Percentiles rank a stretch among this genome's conserved stretches.
phyloP scores from a whole-genome alignment of 2,329 filamentous ascomycete genomes.

The Coniochaeta ligniaria region DNA sequence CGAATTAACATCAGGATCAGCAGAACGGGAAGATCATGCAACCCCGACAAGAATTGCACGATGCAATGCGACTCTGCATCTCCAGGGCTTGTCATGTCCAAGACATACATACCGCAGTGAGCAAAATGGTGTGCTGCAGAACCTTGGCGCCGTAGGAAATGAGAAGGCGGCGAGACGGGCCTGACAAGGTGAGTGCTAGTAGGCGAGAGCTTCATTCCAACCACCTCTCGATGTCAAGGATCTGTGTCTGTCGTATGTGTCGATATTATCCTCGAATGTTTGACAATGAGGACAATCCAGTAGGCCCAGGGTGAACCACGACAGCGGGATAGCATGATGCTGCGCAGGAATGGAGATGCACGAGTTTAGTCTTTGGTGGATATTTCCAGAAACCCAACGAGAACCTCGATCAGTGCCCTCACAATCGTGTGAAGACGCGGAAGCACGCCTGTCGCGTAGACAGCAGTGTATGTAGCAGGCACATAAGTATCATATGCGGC shows the following conservation, averaged over 20 bases:
- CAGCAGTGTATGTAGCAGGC: not conserved
- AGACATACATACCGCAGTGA: not conserved
- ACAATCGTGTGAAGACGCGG: not conserved
- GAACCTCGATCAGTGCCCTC: not conserved
- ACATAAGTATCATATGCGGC: not conserved
- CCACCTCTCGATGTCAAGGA: too few relatives aligned
- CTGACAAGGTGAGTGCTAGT: not conserved
- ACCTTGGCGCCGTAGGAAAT: not conserved
- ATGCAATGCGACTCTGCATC: not conserved
- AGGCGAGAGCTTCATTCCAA: too few relatives aligned
- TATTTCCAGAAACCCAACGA: not conserved
- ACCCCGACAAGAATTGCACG: not conserved
- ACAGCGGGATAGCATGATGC: not conserved
- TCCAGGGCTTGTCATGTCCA: not conserved
- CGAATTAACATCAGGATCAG: not conserved
- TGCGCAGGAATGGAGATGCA: not conserved
- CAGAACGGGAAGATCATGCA: slow-evolving; percentile 1
- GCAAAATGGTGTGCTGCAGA: not conserved
- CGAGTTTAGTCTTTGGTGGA: not conserved
- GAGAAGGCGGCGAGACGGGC: not conserved
- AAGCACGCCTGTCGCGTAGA: not conserved
- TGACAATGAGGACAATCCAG: too few relatives aligned
- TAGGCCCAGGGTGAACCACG: too few relatives aligned
- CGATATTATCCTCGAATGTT: too few relatives aligned
- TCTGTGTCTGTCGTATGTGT: too few relatives aligned